These are phyloP conservation scores for Backusella mclennaniae DNA, from an alignment of 192 early-diverging fungal genomes.

Conservation along the genomic window DNA sequence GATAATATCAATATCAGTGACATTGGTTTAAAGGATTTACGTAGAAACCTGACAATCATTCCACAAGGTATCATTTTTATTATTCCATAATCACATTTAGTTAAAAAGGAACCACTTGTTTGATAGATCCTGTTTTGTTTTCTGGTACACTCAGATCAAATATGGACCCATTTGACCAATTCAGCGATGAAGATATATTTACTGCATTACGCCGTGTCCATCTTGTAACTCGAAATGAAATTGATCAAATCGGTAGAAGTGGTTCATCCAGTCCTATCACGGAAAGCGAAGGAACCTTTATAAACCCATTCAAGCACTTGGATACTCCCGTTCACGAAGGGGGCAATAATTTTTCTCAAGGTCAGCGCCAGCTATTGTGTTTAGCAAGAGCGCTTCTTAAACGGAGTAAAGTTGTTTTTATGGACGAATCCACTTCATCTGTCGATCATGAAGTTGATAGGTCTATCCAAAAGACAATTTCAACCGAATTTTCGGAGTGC, in stretches of 20 bases:
- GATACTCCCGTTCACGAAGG: constrained; percentile 68
- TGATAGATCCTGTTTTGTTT: constrained; percentile 45
- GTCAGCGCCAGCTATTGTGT: constrained; percentile 76
- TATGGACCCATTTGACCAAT: constrained; percentile 84
- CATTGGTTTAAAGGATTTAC: constrained; percentile 74
- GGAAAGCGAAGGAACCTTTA: constrained; percentile 16
- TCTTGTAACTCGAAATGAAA: constrained; percentile 15
- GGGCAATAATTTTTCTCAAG: constrained; percentile 74
- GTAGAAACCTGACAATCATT: constrained; percentile 72
- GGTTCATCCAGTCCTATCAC: constrained; percentile 1
- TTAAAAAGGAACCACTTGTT: constrained; percentile 45
- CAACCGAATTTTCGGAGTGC: constrained; percentile 47
- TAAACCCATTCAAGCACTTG: constrained; percentile 14
- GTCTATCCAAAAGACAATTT: constrained; percentile 53
- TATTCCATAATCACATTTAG: neutral
- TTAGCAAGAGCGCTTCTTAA: constrained; percentile 77
- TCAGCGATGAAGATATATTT: constrained; percentile 75
- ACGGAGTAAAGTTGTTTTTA: constrained; percentile 39
- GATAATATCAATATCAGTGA: constrained; percentile 77
- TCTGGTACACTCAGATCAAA: constrained; percentile 71
- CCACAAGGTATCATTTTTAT: constrained; percentile 59
- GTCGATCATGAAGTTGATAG: constrained; percentile 58
- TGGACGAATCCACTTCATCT: constrained; percentile 54
- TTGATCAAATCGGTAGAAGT: constrained; percentile 33
- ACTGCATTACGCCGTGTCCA: constrained; percentile 76